Conservation (phyloP, 805 yeast genomes). For the Candida methanosorbosa region DNA sequence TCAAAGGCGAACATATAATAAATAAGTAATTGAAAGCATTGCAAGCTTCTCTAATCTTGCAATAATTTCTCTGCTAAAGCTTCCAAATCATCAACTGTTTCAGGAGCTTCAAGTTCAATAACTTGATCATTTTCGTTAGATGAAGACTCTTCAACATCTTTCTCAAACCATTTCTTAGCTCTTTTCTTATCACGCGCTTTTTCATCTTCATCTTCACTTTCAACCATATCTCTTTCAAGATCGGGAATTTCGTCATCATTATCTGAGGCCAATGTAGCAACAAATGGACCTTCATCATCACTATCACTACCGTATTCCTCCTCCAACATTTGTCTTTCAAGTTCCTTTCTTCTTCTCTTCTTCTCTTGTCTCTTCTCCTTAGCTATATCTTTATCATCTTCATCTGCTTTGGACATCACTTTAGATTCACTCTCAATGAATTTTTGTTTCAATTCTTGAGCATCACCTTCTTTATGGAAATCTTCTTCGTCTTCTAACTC, state of each 20-base stretch:
- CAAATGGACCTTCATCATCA: constrained; percentile 21
- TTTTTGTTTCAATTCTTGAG: constrained; percentile 54
- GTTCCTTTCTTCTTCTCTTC: constrained; percentile 81
- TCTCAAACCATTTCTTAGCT: constrained; percentile 43
- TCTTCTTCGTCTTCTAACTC: constrained; percentile 88
- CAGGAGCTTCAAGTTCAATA: constrained; percentile 79
- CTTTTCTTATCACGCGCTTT: constrained; percentile 22
- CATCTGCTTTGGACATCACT: constrained; percentile 64
- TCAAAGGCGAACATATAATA: no score
- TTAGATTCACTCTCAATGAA: constrained; percentile 61
- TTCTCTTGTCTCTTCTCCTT: constrained; percentile 76
- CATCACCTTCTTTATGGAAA: constrained; percentile 60
- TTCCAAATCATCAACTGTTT: constrained; percentile 89
- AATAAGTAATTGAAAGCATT: no score
- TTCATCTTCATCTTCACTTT: constrained; percentile 25
- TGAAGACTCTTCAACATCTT: constrained; percentile 9
- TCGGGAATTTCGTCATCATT: constrained; percentile 22
- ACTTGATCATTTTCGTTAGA: constrained; percentile 21
- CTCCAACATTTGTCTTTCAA: constrained; percentile 47
- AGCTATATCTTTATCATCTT: constrained; percentile 68
- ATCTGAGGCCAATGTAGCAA: constrained; percentile 12
- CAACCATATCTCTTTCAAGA: constrained; percentile 37
- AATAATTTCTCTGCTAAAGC: constrained; percentile 60
- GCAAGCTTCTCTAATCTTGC: constrained; percentile 8
- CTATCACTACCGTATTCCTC: constrained; percentile 24